phyloP scores from a whole-genome alignment of 108 stramenopile genomes.

The Nitzschia sp. region DNA sequence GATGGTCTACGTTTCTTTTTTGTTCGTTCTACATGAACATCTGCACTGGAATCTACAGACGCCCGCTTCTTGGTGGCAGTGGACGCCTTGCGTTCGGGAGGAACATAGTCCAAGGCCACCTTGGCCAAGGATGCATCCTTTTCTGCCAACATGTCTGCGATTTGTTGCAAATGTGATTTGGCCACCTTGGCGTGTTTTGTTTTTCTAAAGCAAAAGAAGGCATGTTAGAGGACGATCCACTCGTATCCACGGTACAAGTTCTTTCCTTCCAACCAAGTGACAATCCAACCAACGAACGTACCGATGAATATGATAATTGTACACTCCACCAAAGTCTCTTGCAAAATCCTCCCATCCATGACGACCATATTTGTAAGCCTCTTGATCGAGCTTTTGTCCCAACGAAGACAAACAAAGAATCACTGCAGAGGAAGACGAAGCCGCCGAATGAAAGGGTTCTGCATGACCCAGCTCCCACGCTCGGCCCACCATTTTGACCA shows the following conservation, averaged over 20 bases:
- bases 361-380: conserved; percentile 58
- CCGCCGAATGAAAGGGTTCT: conserved; percentile 62
- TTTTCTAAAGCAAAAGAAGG: conserved; percentile 46
- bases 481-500: conserved; percentile 72
- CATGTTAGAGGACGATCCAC: neutral
- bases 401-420: conserved; percentile 47
- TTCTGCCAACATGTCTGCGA: conserved; percentile 57
- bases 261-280: no score
- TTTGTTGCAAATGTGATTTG: conserved; percentile 54
- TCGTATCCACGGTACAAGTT: no score
- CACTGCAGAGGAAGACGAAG: conserved; percentile 1
- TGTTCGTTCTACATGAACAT: conserved; percentile 12
- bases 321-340: conserved; percentile 76
- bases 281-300: conserved; percentile 30
- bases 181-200: conserved; percentile 64
- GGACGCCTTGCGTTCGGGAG: conserved; percentile 15
- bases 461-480: conserved; percentile 67
- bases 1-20: neutral
- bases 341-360: conserved; percentile 84
- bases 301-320: conserved; percentile 72
- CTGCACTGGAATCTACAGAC: conserved; percentile 8
- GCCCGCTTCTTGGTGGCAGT: conserved; percentile 36
- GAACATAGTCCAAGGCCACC: conserved; percentile 45
- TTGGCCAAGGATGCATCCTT: conserved; percentile 66
- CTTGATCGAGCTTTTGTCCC: conserved; percentile 70